Evolutionary conservation across 345 rosid genomes (phyloP), one percentile per base, ranked within the genome.

Genomic region (Heritiera littoralis): DNA sequence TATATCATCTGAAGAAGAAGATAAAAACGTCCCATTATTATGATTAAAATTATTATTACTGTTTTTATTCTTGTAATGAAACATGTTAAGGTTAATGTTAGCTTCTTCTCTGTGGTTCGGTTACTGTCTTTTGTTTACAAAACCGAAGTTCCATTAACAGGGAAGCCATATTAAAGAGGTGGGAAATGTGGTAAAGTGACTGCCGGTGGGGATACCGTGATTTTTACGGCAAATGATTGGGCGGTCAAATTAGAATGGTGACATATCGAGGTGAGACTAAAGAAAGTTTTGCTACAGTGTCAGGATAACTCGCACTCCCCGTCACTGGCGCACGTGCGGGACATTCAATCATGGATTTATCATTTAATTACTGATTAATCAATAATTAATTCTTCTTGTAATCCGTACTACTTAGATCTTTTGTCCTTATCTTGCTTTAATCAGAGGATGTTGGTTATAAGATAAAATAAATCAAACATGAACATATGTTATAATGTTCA

Each of bases 1-100:
- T 78, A 92, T 84, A 8, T 93, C 94, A 80, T 92, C 91, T 14
- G 91, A 83, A 55, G 87, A 74, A 78, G 84, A 2, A 72, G 64
- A 67, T 54, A 73, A 72, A 55, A 64, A 72, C 46, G 15, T 72
- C 30, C 64, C 76, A 54, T 72, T 35, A 35, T 52, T 72, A 35
- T 17, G 32, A 52, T 32, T 52, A 32, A 9, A 51, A 52, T 32
- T 52, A 32, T 17, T 63, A 45, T 13, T 30, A 68, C 74, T 75
- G 68, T 65, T 75, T 41, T 80, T 84, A 79, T 83, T 78, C 49
- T 60, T 61, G 14, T 41, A 58, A 11, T 78, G 80, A 54, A 72
- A 72, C 48, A 18, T 72, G 76, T 54, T 38, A 38, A 55, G 48
- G 64, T 72, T 54, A 72, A 54, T n/a, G 63, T 81, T 74, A 58